Conservation (phyloP, 345 rosid species). For the Melaleuca alternifolia region DNA sequence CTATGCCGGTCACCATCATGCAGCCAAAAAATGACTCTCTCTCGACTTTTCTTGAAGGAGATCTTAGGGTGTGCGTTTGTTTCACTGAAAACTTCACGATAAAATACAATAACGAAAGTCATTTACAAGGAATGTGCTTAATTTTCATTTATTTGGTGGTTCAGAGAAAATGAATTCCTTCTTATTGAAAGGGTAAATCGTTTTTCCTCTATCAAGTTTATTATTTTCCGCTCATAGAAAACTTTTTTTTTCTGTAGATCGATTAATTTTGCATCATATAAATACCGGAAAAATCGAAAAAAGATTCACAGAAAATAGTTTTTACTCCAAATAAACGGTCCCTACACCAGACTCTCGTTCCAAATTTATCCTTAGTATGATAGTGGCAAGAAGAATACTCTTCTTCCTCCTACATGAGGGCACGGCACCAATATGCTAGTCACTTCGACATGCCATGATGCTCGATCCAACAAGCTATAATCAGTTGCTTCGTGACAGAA, state of each 20-base stretch:
- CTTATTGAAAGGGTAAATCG: fast-evolving
- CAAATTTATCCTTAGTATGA: not conserved
- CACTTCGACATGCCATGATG: no score
- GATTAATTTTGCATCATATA: not conserved
- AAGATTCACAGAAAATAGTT: no score
- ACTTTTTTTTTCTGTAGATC: fast-evolving
- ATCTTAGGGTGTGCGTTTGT: not conserved
- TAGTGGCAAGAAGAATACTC: no score
- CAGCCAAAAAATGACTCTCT: not conserved
- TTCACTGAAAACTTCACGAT: no score
- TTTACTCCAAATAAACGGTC: not conserved
- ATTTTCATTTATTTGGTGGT: not conserved
- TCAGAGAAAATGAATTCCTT: not conserved
- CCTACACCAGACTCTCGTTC: not conserved
- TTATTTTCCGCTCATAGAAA: not conserved
- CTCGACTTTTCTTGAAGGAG: not conserved
- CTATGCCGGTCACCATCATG: not conserved
- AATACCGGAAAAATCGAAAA: not conserved
- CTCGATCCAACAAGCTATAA: no score
- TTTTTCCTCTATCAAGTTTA: fast-evolving
- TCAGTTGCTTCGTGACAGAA: no score
- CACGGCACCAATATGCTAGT: not conserved
- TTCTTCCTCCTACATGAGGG: no score
- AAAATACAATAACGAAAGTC: not conserved
- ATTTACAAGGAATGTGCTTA: not conserved